A percentile compares a stretch with the other conserved stretches of the same genome.
Evolutionary conservation across 768 basidiomycete genomes (phyloP).

Genomic region (Tricholoma hemisulphureum): DNA sequence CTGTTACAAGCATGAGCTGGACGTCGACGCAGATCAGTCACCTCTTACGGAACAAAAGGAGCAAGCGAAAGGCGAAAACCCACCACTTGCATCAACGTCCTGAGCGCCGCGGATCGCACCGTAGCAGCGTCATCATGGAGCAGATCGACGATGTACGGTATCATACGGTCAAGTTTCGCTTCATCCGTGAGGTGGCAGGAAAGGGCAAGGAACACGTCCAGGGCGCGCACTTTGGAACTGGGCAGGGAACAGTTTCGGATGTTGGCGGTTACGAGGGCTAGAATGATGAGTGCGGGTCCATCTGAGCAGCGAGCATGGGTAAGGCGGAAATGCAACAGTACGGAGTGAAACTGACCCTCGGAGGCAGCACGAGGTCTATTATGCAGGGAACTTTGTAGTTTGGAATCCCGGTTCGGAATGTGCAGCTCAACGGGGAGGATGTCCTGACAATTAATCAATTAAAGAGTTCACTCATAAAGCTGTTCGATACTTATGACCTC

Average conservation of each 20-base stretch:
- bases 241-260: slow-evolving; percentile 85
- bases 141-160: slow-evolving; percentile 89
- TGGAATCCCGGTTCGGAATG: slow-evolving; percentile 71
- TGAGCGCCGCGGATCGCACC: slow-evolving; percentile 77
- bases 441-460: slow-evolving; percentile 47
- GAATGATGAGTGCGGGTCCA: slow-evolving; percentile 84
- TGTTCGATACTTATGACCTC: slow-evolving; percentile 3
- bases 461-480: not conserved
- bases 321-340: not conserved
- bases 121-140: slow-evolving; percentile 81
- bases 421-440: slow-evolving; percentile 75
- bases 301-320: slow-evolving; percentile 43
- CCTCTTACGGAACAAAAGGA: not conserved
- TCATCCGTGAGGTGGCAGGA: slow-evolving; percentile 86
- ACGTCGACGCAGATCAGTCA: not conserved
- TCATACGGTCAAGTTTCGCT: slow-evolving; percentile 88
- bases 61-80: slow-evolving; percentile 26
- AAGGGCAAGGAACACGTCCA: slow-evolving; percentile 86
- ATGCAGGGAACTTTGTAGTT: slow-evolving; percentile 26
- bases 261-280: slow-evolving; percentile 85
- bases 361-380: slow-evolving; percentile 49
- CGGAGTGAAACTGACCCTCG: slow-evolving; percentile 49
- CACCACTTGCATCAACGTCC: slow-evolving; percentile 82
- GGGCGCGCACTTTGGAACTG: slow-evolving; percentile 78
- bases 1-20: slow-evolving; percentile 25